Base-by-base conservation (phyloP, 1,139 yeast species). In the Yamadazyma atlantica region DNA sequence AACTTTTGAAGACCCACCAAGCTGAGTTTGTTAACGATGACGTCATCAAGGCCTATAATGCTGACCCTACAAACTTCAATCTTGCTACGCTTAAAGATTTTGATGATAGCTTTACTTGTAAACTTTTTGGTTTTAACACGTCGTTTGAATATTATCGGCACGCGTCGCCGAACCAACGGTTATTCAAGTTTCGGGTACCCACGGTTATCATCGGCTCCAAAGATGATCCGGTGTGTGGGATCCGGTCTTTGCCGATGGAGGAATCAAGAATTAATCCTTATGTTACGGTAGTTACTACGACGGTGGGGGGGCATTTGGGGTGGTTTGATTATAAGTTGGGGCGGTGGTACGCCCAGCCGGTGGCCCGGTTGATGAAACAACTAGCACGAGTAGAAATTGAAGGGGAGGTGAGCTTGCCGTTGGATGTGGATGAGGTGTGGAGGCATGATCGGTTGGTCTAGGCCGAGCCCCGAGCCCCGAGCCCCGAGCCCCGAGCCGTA, bases 281-380 rank as follows among this genome's bases (percentile, higher is more conserved):
- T 56, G 64, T 84, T 22, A 64, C 80, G 24, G 58, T 86, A 50
- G 66, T 84, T 13, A 76, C 82, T 35, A 86, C 97, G 0, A 74
- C 81, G 24, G 62, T 80, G 22, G 98, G 98, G 40, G 98, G 97
- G 8, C 98, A 92, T 62, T 64, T 78, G 41, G 82, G 80, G 1
- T 78, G 82, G 82, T 76, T 75, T 45, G 67, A 66, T 34, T 62
- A 60, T 45, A 59, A 62, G 34, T 75, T 78, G 24, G 58, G 57
- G 11, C 64, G 87, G 45, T 82, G 88, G 88, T 68, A 71, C 44
- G 55, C 73, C 2, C 50, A 51, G 10, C 75, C 75, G 0, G 42
- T 70, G 18, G 57, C 72, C 11, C 51, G 54, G 34, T 51, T 68
- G 15, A 66, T 70, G 41, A 53, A 54, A 17, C 69, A 61, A 38